Base-by-base conservation (phyloP, 1,284 basidiomycete species). In the Pulveroboletus sp. region DNA sequence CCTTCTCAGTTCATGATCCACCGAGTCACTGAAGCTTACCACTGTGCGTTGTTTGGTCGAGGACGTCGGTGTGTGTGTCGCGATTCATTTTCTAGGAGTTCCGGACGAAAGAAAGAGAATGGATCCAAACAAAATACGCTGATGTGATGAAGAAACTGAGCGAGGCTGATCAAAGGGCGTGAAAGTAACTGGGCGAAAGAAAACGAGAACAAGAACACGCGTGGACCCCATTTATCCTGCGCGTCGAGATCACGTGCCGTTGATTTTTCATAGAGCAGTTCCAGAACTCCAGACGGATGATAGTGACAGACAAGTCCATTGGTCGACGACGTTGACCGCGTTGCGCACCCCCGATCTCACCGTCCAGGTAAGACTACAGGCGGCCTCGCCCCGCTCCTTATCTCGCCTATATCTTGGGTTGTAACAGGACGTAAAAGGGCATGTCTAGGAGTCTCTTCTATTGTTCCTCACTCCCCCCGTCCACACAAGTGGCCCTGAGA, bases 401-500 rank as follows among this genome's bases (percentile, higher is more conserved):
- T 58, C 51, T 45, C 40, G 29, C 42, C 42, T 33, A 47, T 29
- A 29, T 50, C 42, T 43, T 4, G 26, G 33, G 33, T 29, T 42
- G 12, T 43, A 54, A 17, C 28, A 29, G 22, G 31, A 38, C 49
- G 43, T 33, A 54, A 43, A 39, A 49, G 28, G 36, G 9, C 54
- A 70, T 74, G 72, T 72, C 63, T 8, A 67, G 43, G 50, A 72
- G 57, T 24, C 57, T 74, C 9, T 62, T 72, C 42, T 71, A 71
- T 44, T 55, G 65, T 36, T 65, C 67, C 17, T 59, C 70, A 14
- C 65, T 71, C 33, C 54, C 71, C 14, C 29, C 59, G 4, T 60
- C 65, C 33, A 69, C 63, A 2, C 72, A 72, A 46, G 60, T 72
- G 11, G 77, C 77, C 2, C 71, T 85, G 24, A 72, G 72, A 20